phyloP scores from a whole-genome alignment of 257 asterid genomes.

The Mentha longifolia region DNA sequence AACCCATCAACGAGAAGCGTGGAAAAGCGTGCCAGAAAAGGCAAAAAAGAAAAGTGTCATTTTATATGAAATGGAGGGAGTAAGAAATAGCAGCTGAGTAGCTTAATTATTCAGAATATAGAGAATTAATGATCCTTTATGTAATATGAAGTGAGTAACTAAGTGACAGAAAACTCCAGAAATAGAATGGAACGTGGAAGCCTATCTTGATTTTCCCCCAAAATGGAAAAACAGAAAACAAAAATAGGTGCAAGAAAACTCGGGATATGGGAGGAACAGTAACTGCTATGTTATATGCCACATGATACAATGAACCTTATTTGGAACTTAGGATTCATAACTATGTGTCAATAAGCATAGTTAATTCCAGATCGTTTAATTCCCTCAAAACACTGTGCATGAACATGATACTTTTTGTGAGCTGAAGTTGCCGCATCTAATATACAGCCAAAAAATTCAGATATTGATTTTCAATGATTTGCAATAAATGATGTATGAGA shows the following conservation, averaged over 20 bases:
- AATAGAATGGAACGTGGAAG: background rate
- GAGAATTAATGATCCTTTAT: background rate
- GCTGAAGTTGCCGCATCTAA: background rate
- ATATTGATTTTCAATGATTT: conserved; percentile 9
- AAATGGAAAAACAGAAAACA: background rate
- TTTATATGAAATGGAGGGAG: too few relatives aligned
- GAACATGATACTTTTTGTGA: too few relatives aligned
- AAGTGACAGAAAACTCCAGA: background rate
- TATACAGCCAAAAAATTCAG: background rate
- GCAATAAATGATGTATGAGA: background rate
- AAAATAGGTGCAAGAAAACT: background rate
- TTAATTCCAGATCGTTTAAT: conserved; percentile 1
- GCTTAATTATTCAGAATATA: conserved; percentile 3
- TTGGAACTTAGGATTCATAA: background rate
- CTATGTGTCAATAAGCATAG: background rate
- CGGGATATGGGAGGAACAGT: background rate
- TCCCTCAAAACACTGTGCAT: background rate
- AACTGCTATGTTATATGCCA: background rate
- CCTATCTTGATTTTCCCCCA: background rate
- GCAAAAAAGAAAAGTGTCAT: too few relatives aligned
- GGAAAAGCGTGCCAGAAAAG: too few relatives aligned
- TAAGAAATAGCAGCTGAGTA: background rate
- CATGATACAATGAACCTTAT: background rate
- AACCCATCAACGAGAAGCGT: too few relatives aligned
- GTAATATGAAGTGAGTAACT: too few relatives aligned